Conservation (phyloP, 139 green algal species). For the Chlorella vulgaris region DNA sequence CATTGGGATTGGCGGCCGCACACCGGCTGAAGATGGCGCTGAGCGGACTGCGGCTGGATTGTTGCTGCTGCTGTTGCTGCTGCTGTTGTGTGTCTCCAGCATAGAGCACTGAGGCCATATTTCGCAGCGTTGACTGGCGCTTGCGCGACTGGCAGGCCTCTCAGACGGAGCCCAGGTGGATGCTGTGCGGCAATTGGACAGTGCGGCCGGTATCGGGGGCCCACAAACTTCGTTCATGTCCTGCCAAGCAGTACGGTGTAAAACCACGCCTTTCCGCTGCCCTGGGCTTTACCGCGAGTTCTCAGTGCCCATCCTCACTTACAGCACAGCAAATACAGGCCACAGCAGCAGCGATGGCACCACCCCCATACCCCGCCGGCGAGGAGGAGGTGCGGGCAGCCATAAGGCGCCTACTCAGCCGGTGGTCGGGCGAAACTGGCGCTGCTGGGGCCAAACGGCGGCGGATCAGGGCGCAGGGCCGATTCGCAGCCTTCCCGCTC, state of each 20-base stretch:
- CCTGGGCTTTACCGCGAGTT: neutral
- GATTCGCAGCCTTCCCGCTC: neutral
- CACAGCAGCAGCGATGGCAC: conserved; percentile 20
- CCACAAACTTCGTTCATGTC: too few relatives aligned
- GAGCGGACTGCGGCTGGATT: too few relatives aligned
- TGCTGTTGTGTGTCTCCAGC: neutral
- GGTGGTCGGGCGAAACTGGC: too few relatives aligned
- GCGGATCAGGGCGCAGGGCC: neutral
- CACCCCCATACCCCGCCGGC: conserved; percentile 22
- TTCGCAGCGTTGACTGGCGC: neutral
- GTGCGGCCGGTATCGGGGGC: too few relatives aligned
- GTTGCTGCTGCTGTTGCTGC: neutral
- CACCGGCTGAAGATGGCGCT: conserved; percentile 15
- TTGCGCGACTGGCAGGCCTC: too few relatives aligned
- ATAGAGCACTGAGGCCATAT: neutral
- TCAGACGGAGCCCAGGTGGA: too few relatives aligned
- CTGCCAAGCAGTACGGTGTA: too few relatives aligned
- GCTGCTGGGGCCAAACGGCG: neutral
- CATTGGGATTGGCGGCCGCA: too few relatives aligned
- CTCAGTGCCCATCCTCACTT: neutral
- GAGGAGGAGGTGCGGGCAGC: conserved; percentile 27
- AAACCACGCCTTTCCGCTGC: too few relatives aligned
- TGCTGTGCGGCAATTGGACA: too few relatives aligned
- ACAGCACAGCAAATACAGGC: neutral
- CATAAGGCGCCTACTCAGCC: too few relatives aligned